These are phyloP conservation scores for Sphaceloma murrayae DNA, from an alignment of 2,329 filamentous ascomycete genomes.

Conservation along the genomic window DNA sequence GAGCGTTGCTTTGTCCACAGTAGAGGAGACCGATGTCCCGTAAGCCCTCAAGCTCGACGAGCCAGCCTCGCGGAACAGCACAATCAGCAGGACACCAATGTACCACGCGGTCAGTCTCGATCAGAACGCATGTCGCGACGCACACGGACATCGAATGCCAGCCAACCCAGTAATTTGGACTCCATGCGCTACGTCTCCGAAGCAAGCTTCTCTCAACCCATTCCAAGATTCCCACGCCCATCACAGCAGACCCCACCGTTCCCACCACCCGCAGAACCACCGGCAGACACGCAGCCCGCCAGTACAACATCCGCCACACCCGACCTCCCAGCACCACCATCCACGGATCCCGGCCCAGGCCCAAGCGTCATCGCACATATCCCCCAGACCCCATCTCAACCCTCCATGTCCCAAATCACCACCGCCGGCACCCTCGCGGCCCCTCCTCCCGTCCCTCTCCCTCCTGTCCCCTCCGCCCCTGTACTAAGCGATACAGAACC, in stretches of 20 bases:
- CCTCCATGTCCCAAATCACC: neutral
- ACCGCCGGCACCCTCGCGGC: neutral
- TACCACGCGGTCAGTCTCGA: neutral
- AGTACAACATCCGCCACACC: no score
- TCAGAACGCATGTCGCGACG: neutral
- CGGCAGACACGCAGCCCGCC: neutral
- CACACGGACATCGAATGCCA: neutral
- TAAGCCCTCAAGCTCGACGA: constrained; percentile 9
- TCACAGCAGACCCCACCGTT: constrained; percentile 5
- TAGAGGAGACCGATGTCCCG: constrained; percentile 23
- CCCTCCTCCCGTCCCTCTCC: neutral
- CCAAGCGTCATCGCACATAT: constrained; percentile 7
- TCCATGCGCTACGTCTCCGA: constrained; percentile 3
- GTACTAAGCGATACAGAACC: neutral
- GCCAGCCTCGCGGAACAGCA: constrained; percentile 3
- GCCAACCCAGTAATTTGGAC: neutral
- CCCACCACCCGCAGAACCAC: constrained; percentile 11
- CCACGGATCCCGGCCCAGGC: constrained; percentile 6
- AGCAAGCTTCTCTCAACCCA: constrained; percentile 12
- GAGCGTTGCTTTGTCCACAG: constrained; percentile 40
- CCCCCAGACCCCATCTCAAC: neutral
- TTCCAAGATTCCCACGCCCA: constrained; percentile 6
- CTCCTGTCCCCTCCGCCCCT: neutral
- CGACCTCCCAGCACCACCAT: constrained; percentile 2
- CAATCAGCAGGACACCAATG: neutral